phyloP scores from a whole-genome alignment of 2,329 filamentous ascomycete species.

The Xylariaceae sp. region DNA sequence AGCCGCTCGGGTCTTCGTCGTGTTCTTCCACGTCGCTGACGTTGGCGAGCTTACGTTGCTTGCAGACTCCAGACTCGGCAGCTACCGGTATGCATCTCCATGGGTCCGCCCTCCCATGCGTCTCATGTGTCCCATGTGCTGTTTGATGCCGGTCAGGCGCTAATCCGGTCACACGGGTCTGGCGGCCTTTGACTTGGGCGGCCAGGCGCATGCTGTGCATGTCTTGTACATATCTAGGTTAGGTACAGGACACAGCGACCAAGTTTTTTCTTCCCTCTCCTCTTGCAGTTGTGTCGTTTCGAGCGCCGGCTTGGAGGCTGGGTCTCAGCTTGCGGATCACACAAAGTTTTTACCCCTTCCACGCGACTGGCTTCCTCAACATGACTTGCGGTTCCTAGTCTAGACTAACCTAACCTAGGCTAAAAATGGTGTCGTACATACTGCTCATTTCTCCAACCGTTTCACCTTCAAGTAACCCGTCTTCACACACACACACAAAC shows the following conservation, averaged over 20 bases:
- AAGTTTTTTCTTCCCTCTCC: not conserved
- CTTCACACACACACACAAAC: too few species aligned
- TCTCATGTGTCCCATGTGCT: not conserved
- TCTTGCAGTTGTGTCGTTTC: slow-evolving; percentile 31
- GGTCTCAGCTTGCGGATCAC: slow-evolving; percentile 41
- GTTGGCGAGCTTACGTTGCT: too few species aligned
- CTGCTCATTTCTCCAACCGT: too few species aligned
- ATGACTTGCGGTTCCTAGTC: too few species aligned
- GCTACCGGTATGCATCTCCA: not conserved
- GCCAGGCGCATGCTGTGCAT: not conserved
- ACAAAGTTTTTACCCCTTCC: slow-evolving; percentile 12
- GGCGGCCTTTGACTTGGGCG: not conserved
- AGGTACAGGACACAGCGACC: not conserved
- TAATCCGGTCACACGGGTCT: slow-evolving; percentile 25
- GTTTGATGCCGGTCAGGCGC: slow-evolving; percentile 24
- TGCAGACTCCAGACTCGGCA: slow-evolving; percentile 6
- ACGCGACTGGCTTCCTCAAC: not conserved
- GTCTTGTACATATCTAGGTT: too few species aligned
- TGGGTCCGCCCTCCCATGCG: not conserved
- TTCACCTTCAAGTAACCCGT: too few species aligned
- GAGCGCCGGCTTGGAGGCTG: slow-evolving; percentile 34
- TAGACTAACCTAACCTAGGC: too few species aligned
- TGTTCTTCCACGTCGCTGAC: too few species aligned
- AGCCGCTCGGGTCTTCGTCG: too few species aligned
- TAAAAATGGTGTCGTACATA: too few species aligned